Evolutionary conservation across 1,284 basidiomycete genomes (phyloP).

Genomic region (Ganoderma boninense): DNA sequence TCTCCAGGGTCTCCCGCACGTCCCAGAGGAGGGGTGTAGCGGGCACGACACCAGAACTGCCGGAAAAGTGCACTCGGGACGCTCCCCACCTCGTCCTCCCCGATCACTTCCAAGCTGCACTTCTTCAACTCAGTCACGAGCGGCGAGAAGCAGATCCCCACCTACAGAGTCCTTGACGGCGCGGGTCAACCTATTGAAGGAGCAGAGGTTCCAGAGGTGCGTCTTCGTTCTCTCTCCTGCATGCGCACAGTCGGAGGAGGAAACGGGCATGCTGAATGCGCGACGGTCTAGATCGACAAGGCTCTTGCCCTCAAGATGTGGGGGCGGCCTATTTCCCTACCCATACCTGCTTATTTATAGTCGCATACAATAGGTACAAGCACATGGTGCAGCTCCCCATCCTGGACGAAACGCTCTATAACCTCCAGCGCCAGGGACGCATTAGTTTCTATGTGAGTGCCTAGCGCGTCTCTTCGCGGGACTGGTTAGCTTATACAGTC

Average conservation of each 20-base stretch:
- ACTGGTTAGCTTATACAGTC: neutral
- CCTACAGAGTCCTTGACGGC: constrained; percentile 85
- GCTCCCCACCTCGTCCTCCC: constrained; percentile 70
- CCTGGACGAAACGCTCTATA: constrained; percentile 90
- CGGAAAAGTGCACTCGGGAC: constrained; percentile 33
- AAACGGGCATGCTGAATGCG: constrained; percentile 2
- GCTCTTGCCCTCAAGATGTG: constrained; percentile 77
- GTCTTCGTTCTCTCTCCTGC: constrained; percentile 25
- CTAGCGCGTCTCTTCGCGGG: constrained; percentile 2
- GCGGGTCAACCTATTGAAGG: constrained; percentile 76
- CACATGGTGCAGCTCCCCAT: constrained; percentile 87
- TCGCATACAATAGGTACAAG: constrained; percentile 62
- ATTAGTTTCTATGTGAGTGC: constrained; percentile 90
- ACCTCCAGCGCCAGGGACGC: constrained; percentile 92
- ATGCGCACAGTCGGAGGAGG: neutral
- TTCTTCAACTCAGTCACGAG: constrained; percentile 82
- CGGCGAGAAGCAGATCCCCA: constrained; percentile 73
- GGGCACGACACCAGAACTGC: constrained; percentile 37
- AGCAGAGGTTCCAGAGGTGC: constrained; percentile 76
- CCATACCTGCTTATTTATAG: neutral
- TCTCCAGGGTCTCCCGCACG: constrained; percentile 8
- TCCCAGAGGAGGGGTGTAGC: constrained; percentile 34
- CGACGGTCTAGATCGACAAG: constrained; percentile 66
- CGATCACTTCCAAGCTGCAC: constrained; percentile 69
- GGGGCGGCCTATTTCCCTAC: constrained; percentile 35